phyloP scores from a whole-genome alignment of 1,284 basidiomycete genomes.

The Malassezia dermatis region DNA sequence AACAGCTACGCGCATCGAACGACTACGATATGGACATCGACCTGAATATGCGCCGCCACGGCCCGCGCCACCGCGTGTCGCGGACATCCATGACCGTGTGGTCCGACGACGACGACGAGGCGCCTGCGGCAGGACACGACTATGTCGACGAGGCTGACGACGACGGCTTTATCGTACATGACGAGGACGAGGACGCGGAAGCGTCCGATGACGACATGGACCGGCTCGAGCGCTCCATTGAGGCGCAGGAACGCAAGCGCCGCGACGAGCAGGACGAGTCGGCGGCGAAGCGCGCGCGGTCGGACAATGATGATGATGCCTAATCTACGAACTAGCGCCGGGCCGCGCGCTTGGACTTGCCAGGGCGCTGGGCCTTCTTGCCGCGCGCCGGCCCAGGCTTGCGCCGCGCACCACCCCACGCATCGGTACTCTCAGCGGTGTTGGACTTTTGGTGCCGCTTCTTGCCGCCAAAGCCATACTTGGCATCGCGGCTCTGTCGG shows the following conservation, averaged over 20 bases:
- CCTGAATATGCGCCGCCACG: slow-evolving; percentile 9
- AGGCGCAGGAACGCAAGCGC: slow-evolving; percentile 11
- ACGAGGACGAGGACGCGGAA: slow-evolving; percentile 21
- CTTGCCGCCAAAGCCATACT: slow-evolving; percentile 45
- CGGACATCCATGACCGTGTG: slow-evolving; percentile 26
- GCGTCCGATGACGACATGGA: slow-evolving; percentile 15
- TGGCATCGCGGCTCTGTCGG: slow-evolving; percentile 29
- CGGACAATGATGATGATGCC: neutral
- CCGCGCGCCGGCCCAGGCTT: neutral
- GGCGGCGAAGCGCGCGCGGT: neutral
- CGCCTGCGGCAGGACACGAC: slow-evolving; percentile 18
- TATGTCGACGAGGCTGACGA: slow-evolving; percentile 39
- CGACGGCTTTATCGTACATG: slow-evolving; percentile 36
- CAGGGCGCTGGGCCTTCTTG: slow-evolving; percentile 7
- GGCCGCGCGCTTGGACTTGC: slow-evolving; percentile 15
- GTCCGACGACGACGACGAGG: slow-evolving; percentile 37
- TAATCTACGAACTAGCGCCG: slow-evolving; percentile 10
- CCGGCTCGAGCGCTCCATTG: slow-evolving; percentile 9
- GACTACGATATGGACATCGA: slow-evolving; percentile 31
- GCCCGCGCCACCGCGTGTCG: slow-evolving; percentile 18
- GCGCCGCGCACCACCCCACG: slow-evolving; percentile 19
- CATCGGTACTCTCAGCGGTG: slow-evolving; percentile 39
- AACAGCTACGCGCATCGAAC: slow-evolving; percentile 24
- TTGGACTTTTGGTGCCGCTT: slow-evolving; percentile 40
- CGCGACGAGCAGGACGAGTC: slow-evolving; percentile 4